Evolutionary conservation across 352 stramenopile species (phyloP), one percentile per base, ranked within the genome.

Genomic region (Globisporangium echinulatum): DNA sequence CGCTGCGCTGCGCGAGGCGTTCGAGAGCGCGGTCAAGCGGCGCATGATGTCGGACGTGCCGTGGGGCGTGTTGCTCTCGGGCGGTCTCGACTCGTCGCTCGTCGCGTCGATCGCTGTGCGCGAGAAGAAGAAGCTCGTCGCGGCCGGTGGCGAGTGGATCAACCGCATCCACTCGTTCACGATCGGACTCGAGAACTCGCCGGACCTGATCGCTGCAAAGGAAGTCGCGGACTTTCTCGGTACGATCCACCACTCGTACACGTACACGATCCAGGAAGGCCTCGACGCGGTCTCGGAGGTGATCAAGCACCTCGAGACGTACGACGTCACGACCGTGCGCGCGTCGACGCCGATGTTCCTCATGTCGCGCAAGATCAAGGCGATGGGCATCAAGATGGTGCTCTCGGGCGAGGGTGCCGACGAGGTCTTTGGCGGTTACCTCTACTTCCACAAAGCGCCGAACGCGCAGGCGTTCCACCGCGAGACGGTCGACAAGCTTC

Each of bases 331-430:
- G 33, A 99, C 97, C 1, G 98, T 99, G 66, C 91, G 97, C 51
- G 96, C 97, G 2, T 97, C 92, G 0, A 99, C 96, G 25, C 97
- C 97, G n/a, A 99, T 99, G 97, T 99, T 99, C 75, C 81, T 99
- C 52, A 99, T 99, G 97, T 83, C 88, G 7, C 77, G 97, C 51
- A 99, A 99, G 85, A 99, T 99, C 73, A 99, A 99, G 81, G 97
- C 97, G 52, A 98, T 99, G 94, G 97, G 97, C 50, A 98, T 99
- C 68, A 99, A 99, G 79, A 99, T 99, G 97, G 97, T 99, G 55
- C 77, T 99, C 25, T 97, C 82, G 17, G 97, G 97, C 17, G 97
- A 99, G 76, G 97, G 97, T 40, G 96, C 96, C 7, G 97, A 99
- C 69, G 97, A 99, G 68, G 87, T 99, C 6, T 98, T 99, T 66